These are phyloP conservation scores for Umbelopsis isabellina DNA, from an alignment of 192 early-diverging fungal genomes.

Conservation along the genomic window DNA sequence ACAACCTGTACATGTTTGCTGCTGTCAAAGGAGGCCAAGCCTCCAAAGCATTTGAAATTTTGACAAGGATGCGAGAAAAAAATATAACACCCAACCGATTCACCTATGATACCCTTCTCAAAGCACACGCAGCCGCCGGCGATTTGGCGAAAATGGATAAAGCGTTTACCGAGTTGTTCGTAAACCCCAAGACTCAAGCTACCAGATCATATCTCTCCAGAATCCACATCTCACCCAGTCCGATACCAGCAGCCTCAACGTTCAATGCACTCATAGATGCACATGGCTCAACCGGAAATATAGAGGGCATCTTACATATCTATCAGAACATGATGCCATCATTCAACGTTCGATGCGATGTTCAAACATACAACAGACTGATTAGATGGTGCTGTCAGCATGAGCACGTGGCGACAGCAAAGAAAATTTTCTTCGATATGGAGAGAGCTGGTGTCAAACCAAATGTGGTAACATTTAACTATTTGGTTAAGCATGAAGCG, in stretches of 20 bases:
- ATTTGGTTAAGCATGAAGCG: conserved; percentile 40
- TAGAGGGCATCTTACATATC: conserved; percentile 27
- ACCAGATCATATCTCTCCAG: background rate
- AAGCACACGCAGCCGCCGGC: conserved; percentile 36
- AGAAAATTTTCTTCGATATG: conserved; percentile 38
- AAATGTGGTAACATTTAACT: conserved; percentile 41
- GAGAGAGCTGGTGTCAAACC: conserved; percentile 28
- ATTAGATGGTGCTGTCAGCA: conserved; percentile 40
- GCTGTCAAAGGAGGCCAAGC: conserved; percentile 33
- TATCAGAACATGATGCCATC: conserved; percentile 40
- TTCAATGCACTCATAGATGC: conserved; percentile 40
- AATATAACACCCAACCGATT: conserved; percentile 33
- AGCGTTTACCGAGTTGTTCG: conserved; percentile 25
- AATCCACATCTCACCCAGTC: background rate
- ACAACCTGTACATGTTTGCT: conserved; percentile 38
- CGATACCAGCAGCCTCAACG: conserved; percentile 23
- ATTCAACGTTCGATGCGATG: conserved; percentile 16
- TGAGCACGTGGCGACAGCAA: conserved; percentile 29
- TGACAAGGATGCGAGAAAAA: conserved; percentile 18
- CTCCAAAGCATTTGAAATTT: conserved; percentile 18
- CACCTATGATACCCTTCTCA: conserved; percentile 37
- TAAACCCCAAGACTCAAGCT: background rate
- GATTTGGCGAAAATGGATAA: conserved; percentile 31
- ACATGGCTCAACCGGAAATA: conserved; percentile 34
- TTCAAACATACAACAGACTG: conserved; percentile 30